Conservation (phyloP, 73 alveolate species). For the Symbiodinium natans region DNA sequence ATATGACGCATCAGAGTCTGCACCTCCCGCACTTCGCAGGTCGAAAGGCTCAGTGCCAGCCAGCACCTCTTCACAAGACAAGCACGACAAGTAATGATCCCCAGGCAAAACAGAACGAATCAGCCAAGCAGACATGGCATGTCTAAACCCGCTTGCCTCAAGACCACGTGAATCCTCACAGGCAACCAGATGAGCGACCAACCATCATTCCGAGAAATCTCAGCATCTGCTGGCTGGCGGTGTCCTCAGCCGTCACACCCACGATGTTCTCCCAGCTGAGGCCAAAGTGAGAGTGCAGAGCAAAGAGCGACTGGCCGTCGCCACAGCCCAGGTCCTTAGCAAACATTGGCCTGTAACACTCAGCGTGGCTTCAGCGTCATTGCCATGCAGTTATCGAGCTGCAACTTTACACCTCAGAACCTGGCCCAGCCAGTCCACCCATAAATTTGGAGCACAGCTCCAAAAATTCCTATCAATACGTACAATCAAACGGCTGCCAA, state of each 20-base stretch:
- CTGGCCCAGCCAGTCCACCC: background rate
- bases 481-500: background rate
- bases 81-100: background rate
- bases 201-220: too few species aligned
- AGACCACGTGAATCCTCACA: background rate
- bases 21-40: background rate
- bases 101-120: background rate
- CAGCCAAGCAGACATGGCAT: background rate
- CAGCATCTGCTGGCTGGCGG: too few species aligned
- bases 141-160: background rate
- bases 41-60: background rate
- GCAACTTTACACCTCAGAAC: too few species aligned
- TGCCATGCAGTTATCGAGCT: too few species aligned
- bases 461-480: too few species aligned
- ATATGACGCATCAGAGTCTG: background rate
- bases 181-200: too few species aligned
- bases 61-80: background rate
- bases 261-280: constrained; percentile 1
- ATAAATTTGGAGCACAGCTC: too few species aligned
- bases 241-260: background rate
- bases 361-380: too few species aligned
- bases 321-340: background rate
- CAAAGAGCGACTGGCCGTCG: background rate
- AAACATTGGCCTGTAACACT: too few species aligned
- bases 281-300: background rate